Percentiles rank a stretch among this genome's conserved stretches.
phyloP scores from a whole-genome alignment of 2,329 filamentous ascomycete species.

The Emergomyces pasteurianus region DNA sequence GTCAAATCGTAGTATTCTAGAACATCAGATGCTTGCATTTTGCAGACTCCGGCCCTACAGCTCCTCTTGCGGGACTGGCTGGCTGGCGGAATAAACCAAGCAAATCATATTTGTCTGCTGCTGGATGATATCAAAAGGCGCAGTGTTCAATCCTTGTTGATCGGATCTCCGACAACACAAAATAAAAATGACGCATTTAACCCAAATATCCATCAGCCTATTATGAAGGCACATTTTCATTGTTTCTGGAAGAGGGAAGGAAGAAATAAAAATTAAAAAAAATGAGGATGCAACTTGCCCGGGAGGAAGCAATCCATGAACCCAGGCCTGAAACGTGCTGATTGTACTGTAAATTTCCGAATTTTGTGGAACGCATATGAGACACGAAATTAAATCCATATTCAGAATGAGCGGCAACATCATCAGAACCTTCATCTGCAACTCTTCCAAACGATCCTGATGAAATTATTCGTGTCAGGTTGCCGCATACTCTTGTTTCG shows the following conservation, averaged over 20 bases:
- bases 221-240: no score
- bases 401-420: not conserved
- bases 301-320: not conserved
- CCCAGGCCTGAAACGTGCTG: no score
- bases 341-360: not conserved
- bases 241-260: not conserved
- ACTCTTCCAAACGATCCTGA: no score
- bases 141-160: no score
- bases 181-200: not conserved
- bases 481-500: not conserved
- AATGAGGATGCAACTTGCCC: not conserved
- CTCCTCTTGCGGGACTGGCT: not conserved
- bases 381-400: not conserved
- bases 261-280: no score
- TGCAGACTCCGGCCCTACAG: not conserved
- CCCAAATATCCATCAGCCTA: no score
- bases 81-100: not conserved
- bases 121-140: no score
- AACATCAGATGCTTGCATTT: not conserved
- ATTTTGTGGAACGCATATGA: not conserved
- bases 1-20: not conserved
- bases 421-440: not conserved
- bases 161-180: no score
- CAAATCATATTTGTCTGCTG: no score
- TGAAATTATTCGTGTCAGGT: not conserved